A percentile compares a stretch with the other conserved stretches of the same genome.
Conservation (phyloP, 306 rosid genomes). For the Vigna radiata region DNA sequence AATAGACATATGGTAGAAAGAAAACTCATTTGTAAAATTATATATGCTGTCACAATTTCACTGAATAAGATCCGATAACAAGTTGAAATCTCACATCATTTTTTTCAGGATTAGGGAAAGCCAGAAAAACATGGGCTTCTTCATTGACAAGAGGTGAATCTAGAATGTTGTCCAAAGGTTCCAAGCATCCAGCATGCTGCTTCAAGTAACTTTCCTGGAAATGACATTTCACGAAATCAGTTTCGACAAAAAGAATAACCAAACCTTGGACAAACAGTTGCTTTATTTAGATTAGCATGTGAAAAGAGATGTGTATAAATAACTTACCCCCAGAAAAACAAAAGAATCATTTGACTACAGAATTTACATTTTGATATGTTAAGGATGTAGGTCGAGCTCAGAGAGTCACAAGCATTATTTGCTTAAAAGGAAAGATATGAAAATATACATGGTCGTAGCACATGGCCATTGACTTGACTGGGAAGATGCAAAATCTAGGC, state of each 20-base stretch:
- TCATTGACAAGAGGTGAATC: conserved; percentile 74
- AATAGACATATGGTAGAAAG: background rate
- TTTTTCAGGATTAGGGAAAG: conserved; percentile 3
- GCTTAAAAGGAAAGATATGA: conserved; percentile 35
- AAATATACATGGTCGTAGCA: conserved; percentile 16
- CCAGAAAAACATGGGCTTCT: conserved; percentile 19
- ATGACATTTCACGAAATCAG: conserved; percentile 36
- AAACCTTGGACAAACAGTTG: conserved; percentile 2
- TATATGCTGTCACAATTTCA: background rate
- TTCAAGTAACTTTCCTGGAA: conserved; percentile 83
- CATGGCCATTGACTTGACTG: conserved; percentile 25
- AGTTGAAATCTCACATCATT: conserved; percentile 47
- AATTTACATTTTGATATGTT: conserved; percentile 10
- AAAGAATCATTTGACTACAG: conserved; percentile 5
- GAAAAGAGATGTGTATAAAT: conserved; percentile 27
- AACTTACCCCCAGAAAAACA: background rate
- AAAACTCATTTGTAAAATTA: conserved; percentile 26
- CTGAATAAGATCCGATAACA: conserved; percentile 14
- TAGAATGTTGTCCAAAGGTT: conserved; percentile 67
- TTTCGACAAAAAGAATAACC: conserved; percentile 12
- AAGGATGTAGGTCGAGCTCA: conserved; percentile 16
- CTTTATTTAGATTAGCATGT: conserved; percentile 32
- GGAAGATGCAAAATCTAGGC: conserved; percentile 26
- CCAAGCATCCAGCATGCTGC: conserved; percentile 75
- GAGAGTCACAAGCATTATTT: conserved; percentile 7